Evolutionary conservation across 306 rosid genomes (phyloP), one percentile per base, ranked within the genome.

Genomic region (Mucuna pruriens): DNA sequence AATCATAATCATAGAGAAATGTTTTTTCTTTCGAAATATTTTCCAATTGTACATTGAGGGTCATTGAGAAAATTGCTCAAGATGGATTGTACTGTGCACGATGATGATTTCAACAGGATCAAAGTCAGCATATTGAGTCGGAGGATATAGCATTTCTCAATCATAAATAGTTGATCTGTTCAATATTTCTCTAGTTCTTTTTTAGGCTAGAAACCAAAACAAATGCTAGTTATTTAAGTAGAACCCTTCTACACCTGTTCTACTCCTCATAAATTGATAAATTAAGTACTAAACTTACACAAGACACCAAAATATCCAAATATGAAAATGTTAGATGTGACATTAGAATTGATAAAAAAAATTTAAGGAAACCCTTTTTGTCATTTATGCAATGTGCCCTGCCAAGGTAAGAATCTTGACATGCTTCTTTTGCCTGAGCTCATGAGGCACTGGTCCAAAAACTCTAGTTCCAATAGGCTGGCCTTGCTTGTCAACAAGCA

Each of bases 391-490:
- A 81, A 92, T 91, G 57, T 95, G 94, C 85, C 89, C 90, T 0
- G 93, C 95, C 82, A 92, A 87, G 69, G 97, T 92, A 84, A 90
- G 98, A 76, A 95, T 95, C 84, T 93, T 93, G 73, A 90, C 91
- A 83, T 95, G 99, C 82, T 95, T 92, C 84, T 93, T 95, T 91
- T 82, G 86, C 87, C 99, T 88, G 36, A 90, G 82, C 80, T 92
- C 95, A 25, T 92, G 99, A 5, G 97, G 99, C 42, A 95, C 95
- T 0, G 97, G 97, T 8, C 97, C 99, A 46, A 92, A 95, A 58
- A 91, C 97, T 83, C 97, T 88, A 0, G 97, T 95, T n/a, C 99
- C 97, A 34, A 90, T 90, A 9, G 99, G 97, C 68, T 91, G 95
- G 19, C 99, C 97, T 85, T 93, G 95, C 89, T 95, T 95, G 91